Evolutionary conservation across 352 stramenopile genomes (phyloP).

Genomic region (Saprolegnia diclina): DNA sequence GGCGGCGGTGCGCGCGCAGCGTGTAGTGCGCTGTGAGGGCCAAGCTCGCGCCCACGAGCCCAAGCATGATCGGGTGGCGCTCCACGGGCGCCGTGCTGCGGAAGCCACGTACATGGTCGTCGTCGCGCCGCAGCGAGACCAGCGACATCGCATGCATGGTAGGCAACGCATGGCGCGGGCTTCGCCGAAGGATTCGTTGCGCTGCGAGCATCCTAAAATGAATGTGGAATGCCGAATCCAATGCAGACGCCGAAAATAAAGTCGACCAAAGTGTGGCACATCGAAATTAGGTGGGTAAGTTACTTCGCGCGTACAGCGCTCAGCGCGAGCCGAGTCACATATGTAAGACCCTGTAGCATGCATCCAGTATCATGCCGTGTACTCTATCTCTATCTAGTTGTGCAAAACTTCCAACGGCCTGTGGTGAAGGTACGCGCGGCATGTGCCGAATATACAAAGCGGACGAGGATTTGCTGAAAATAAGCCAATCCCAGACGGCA

Average conservation of each 20-base stretch:
- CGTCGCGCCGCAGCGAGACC: background rate
- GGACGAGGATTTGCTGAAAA: background rate
- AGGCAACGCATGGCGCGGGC: background rate
- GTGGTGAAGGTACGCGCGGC: background rate
- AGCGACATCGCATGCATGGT: background rate
- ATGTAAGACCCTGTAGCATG: too few species aligned
- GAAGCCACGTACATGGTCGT: slow-evolving; percentile 8
- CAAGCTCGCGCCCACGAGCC: slow-evolving; percentile 8
- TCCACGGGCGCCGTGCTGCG: slow-evolving; percentile 15
- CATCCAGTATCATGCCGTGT: too few species aligned
- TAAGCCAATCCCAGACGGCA: background rate
- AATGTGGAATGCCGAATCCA: too few species aligned
- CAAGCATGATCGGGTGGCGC: slow-evolving; percentile 21
- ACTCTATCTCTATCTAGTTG: too few species aligned
- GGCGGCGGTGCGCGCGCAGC: slow-evolving; percentile 20
- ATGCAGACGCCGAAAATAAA: too few species aligned
- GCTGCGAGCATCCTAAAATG: slow-evolving; percentile 1
- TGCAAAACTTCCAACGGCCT: too few species aligned
- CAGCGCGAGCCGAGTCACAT: too few species aligned
- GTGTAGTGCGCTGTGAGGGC: slow-evolving; percentile 23
- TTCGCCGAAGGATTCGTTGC: background rate
- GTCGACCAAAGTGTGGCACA: too few species aligned
- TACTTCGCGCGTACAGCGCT: too few species aligned
- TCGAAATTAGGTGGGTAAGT: too few species aligned
- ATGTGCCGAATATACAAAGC: background rate